A percentile compares a stretch with the other conserved stretches of the same genome.
phyloP scores from a whole-genome alignment of 805 yeast genomes.

The Pichia heedii region DNA sequence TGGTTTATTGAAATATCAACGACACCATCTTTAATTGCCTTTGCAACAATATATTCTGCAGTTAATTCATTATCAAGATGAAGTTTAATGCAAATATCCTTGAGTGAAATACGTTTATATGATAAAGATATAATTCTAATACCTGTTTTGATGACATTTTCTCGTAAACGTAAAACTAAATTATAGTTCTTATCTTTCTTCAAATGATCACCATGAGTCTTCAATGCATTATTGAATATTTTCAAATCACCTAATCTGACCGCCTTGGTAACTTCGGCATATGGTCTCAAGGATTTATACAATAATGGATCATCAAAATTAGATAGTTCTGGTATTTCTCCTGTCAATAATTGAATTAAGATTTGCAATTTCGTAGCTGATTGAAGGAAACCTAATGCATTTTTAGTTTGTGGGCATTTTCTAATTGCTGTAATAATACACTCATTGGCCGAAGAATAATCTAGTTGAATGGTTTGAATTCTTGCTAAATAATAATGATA shows the following conservation, averaged over 20 bases:
- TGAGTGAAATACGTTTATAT: conserved; percentile 81
- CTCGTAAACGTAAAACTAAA: conserved; percentile 81
- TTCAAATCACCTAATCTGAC: conserved; percentile 87
- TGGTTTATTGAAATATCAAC: conserved; percentile 92
- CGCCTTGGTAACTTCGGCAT: conserved; percentile 80
- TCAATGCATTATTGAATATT: conserved; percentile 63
- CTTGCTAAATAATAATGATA: conserved; percentile 87
- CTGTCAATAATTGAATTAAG: conserved; percentile 85
- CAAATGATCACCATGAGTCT: conserved; percentile 51
- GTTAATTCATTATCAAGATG: conserved; percentile 90
- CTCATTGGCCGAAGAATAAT: conserved; percentile 85
- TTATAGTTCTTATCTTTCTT: conserved; percentile 74
- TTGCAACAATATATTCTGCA: conserved; percentile 94
- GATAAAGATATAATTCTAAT: conserved; percentile 86
- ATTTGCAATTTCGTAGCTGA: conserved; percentile 82
- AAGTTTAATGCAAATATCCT: conserved; percentile 88
- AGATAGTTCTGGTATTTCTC: conserved; percentile 89
- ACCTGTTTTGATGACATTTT: conserved; percentile 96
- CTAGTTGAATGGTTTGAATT: conserved; percentile 83
- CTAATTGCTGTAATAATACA: conserved; percentile 90
- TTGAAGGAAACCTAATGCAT: conserved; percentile 81
- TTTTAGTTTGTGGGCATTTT: conserved; percentile 86
- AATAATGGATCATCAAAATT: conserved; percentile 59
- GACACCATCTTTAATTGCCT: conserved; percentile 95
- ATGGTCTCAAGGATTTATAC: conserved; percentile 62